Conservation (phyloP, 179 eudicot genomes). For the Corrigiola litoralis region DNA sequence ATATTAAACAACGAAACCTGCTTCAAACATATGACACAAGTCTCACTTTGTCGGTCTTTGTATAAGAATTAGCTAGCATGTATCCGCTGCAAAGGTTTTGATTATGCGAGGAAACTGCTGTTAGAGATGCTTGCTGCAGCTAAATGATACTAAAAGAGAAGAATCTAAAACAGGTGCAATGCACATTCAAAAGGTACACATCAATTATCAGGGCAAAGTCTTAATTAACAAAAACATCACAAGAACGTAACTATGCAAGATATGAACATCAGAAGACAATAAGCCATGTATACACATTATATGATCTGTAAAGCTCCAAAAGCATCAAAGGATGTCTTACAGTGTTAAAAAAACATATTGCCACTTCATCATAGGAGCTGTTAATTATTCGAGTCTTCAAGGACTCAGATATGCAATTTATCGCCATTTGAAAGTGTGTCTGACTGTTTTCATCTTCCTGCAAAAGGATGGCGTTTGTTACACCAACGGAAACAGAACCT, state of each 20-base stretch:
- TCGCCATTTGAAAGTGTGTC: constrained; percentile 69
- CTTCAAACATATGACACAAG: neutral
- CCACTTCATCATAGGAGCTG: constrained; percentile 83
- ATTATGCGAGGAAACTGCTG: neutral
- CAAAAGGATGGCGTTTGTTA: neutral
- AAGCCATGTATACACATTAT: neutral
- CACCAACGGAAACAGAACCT: neutral
- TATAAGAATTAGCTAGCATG: neutral
- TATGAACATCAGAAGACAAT: neutral
- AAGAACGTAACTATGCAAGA: neutral
- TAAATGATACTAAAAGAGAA: too few species aligned
- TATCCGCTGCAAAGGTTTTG: neutral
- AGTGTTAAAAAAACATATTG: constrained; percentile 91
- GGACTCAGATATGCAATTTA: constrained; percentile 69
- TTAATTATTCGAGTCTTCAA: constrained; percentile 83
- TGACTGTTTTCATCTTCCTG: constrained; percentile 68
- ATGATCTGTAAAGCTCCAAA: neutral
- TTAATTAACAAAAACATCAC: neutral
- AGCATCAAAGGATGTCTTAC: constrained; percentile 37
- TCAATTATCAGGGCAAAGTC: too few species aligned
- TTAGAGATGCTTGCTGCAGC: too few species aligned
- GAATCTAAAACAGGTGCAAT: too few species aligned
- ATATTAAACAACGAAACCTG: neutral
- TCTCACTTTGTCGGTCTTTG: too few species aligned
- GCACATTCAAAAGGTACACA: too few species aligned